Evolutionary conservation across 192 early-diverging fungal species (phyloP), one percentile per base, ranked within the genome.

Genomic region (Endogone sp.): DNA sequence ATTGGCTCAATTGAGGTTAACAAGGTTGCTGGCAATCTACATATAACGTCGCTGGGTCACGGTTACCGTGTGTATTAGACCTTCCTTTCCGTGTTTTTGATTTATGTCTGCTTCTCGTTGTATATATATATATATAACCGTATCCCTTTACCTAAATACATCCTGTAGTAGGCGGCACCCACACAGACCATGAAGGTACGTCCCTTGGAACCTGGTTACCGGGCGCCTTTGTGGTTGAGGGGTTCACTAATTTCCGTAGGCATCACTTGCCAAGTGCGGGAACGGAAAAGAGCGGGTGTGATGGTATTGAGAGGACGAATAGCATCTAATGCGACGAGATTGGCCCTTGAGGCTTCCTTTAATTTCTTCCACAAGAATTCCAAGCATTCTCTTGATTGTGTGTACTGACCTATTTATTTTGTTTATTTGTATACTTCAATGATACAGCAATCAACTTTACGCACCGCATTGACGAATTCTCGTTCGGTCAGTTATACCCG

Each of bases 391-490:
- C n/a, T n/a, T n/a, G n/a, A n/a, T n/a, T n/a, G n/a, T n/a, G n/a
- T n/a, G n/a, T n/a, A n/a, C n/a, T n/a, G n/a, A n/a, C n/a, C n/a
- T n/a, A n/a, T n/a, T n/a, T n/a, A n/a, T n/a, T n/a, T n/a, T n/a
- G n/a, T n/a, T 64, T 23, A 10, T n/a, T 29, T 32, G n/a, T 37
- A 32, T 64, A 22, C 22, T 62, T 37, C n/a, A 49, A 30, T 66
- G 62, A 26, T 60, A 57, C 75, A 88, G 90, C 84, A 61, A 86
- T 98, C 77, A 98, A 98, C 77, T 95, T 98, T 74, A 96, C 95
- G 0, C 96, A 98, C 78, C 87, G 90, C 56, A 93, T 98, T 49
- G 91, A 95, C 67, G 88, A 93, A 74, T 81, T 98, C 27, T 95
- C 94, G 1, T 98, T 96, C 81, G 96, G 96, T 31, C 77, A 75